Conservation (phyloP, 2,329 filamentous ascomycete genomes). For the Xylaria sp. region DNA sequence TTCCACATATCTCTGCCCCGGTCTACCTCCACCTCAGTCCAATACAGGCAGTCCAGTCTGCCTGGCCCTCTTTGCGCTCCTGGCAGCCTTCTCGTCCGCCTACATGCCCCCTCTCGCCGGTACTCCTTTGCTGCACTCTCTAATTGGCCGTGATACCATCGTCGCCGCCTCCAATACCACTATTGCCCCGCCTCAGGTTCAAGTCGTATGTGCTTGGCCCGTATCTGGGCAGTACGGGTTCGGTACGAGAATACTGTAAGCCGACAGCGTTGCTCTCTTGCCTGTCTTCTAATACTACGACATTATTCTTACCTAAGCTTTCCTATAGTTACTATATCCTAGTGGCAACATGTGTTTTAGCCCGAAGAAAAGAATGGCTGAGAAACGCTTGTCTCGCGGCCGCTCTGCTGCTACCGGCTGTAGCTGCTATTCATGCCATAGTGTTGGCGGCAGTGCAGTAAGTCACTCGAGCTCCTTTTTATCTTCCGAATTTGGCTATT, state of each 20-base stretch:
- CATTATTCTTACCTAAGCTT: slow-evolving; percentile 1
- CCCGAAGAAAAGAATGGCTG: slow-evolving; percentile 66
- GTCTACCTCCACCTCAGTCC: background rate
- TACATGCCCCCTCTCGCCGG: slow-evolving; percentile 45
- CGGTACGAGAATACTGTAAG: slow-evolving; percentile 48
- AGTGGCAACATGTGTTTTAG: slow-evolving; percentile 66
- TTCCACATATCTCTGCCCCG: background rate
- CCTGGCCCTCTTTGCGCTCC: slow-evolving; percentile 1
- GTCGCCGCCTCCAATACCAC: slow-evolving; percentile 34
- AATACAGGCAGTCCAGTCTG: background rate
- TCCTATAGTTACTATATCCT: slow-evolving; percentile 63
- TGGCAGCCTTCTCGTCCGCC: slow-evolving; percentile 18
- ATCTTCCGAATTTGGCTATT: too few relatives aligned
- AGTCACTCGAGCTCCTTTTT: background rate
- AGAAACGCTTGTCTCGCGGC: slow-evolving; percentile 67
- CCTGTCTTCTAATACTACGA: background rate
- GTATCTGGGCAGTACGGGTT: slow-evolving; percentile 50
- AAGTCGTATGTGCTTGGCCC: slow-evolving; percentile 51
- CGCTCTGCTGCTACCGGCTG: slow-evolving; percentile 65
- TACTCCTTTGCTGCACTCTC: slow-evolving; percentile 37
- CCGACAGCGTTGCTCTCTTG: background rate
- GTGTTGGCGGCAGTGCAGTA: slow-evolving; percentile 62
- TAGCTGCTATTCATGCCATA: slow-evolving; percentile 68
- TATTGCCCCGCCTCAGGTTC: slow-evolving; percentile 25
- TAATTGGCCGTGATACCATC: slow-evolving; percentile 29